These are phyloP conservation scores for Colletotrichum incanum DNA, from an alignment of 2,329 filamentous ascomycete genomes.

Conservation along the genomic window DNA sequence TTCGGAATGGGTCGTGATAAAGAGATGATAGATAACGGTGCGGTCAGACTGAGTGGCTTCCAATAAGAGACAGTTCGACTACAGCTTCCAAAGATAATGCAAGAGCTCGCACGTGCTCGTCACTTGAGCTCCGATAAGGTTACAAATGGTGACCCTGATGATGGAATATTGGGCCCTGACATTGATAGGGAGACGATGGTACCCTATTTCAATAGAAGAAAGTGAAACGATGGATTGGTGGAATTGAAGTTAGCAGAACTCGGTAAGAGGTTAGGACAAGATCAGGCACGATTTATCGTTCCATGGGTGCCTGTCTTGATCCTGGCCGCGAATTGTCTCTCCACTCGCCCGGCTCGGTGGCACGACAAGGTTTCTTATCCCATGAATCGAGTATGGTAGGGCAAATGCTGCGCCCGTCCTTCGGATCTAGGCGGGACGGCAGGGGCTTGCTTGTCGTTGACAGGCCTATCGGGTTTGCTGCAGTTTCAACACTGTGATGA, in stretches of 20 bases:
- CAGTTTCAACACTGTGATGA: too few relatives aligned
- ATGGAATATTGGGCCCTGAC: neutral
- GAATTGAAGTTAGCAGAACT: conserved; percentile 3
- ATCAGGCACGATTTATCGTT: conserved; percentile 1
- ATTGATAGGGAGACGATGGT: neutral
- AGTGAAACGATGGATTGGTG: conserved; percentile 17
- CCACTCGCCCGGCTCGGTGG: conserved; percentile 8
- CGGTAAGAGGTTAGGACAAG: conserved; percentile 22
- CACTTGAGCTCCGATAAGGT: conserved; percentile 27
- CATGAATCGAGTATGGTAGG: neutral
- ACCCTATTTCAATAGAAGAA: neutral
- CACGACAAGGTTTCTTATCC: neutral
- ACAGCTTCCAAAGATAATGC: conserved; percentile 10
- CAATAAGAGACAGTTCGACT: neutral
- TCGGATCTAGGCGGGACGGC: neutral
- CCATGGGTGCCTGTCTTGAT: neutral
- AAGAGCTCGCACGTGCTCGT: neutral
- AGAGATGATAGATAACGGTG: neutral
- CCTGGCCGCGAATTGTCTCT: conserved; percentile 15
- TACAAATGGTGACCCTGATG: neutral
- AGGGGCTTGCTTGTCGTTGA: neutral
- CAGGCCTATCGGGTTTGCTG: neutral
- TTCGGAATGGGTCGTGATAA: neutral
- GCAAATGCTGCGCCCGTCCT: neutral
- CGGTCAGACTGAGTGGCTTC: neutral